Base-by-base conservation (phyloP, 192 early-diverging fungal genomes). In the Funneliformis mosseae region DNA sequence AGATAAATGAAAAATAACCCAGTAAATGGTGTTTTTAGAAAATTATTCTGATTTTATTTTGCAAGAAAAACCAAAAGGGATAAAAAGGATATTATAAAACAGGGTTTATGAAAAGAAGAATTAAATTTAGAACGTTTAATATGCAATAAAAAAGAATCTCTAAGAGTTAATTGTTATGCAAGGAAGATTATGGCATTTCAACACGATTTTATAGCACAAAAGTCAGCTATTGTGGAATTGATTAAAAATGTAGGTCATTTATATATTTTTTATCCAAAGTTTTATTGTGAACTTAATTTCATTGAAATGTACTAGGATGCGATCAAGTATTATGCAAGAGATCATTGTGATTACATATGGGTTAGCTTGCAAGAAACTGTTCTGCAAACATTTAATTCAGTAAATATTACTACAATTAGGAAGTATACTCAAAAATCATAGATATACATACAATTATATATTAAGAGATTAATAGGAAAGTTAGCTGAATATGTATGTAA, bases 391-490 rank as follows among this genome's bases (percentile, higher is more conserved):
- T 25, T 82, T 39, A 67, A 82, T 59, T 82, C 75, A 2, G 48
- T 82, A 42, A 23, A 66, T 71, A 41, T 82, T 62, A 59, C 71
- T 1, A 77, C 75, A 66, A 77, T 81, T 11, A 38, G 81, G 23
- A 77, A 67, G 28, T 77, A 43, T 48, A 67, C 81, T 41, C 2
- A 48, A 50, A 82, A 60, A 41, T 25, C 81, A 28, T 82, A 68
- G 48, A 8, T 60, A 60, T 82, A 82, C 21, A 82, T 82, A 48
- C 66, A 77, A 64, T 55, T 76, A 2, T 77, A 82, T 48, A n/a
- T n/a, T n/a, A n/a, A n/a, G n/a, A n/a, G n/a, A n/a, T n/a, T n/a
- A n/a, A n/a, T n/a, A n/a, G n/a, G n/a, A n/a, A n/a, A n/a, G n/a
- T n/a, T n/a, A n/a, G n/a, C n/a, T n/a, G n/a, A n/a, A n/a, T n/a